A percentile compares a stretch with the other conserved stretches of the same genome.
phyloP scores from a whole-genome alignment of 2,329 filamentous ascomycete species.

The Cadophora sp. region DNA sequence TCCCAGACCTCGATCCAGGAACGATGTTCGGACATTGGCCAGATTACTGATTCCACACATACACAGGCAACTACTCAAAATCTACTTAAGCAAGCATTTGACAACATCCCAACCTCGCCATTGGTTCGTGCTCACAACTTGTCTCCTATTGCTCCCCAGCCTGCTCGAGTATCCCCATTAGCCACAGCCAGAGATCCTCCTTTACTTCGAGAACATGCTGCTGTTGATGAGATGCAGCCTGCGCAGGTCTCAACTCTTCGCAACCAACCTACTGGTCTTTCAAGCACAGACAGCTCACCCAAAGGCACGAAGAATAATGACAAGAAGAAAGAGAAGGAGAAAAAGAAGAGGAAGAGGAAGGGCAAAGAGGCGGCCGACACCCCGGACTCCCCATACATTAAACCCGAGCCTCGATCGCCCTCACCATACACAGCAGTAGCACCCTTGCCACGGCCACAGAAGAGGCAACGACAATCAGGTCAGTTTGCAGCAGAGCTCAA shows the following conservation, averaged over 20 bases:
- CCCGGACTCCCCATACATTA: constrained; percentile 61
- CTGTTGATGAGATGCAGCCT: constrained; percentile 44
- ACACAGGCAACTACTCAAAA: constrained; percentile 46
- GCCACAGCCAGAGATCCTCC: constrained; percentile 51
- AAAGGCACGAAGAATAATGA: constrained; percentile 55
- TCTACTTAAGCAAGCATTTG: constrained; percentile 49
- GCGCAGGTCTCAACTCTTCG: constrained; percentile 65
- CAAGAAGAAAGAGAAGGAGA: constrained; percentile 60
- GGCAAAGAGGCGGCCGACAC: constrained; percentile 54
- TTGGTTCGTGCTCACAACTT: constrained; percentile 77
- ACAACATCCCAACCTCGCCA: constrained; percentile 57
- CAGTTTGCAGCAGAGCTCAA: constrained; percentile 50
- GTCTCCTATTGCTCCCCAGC: constrained; percentile 76
- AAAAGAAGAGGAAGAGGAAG: constrained; percentile 56
- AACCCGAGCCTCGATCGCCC: constrained; percentile 68
- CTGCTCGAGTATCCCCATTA: constrained; percentile 70
- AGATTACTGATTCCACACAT: constrained; percentile 46
- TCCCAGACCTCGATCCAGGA: background rate
- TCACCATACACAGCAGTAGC: constrained; percentile 60
- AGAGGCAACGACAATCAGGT: constrained; percentile 59
- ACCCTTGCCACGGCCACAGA: constrained; percentile 60
- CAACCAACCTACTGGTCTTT: constrained; percentile 52
- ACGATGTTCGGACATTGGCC: constrained; percentile 29
- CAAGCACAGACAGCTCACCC: constrained; percentile 67
- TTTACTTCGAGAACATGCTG: constrained; percentile 37